Conservation (phyloP, 805 yeast species). For the Pichia thaimueangensis region DNA sequence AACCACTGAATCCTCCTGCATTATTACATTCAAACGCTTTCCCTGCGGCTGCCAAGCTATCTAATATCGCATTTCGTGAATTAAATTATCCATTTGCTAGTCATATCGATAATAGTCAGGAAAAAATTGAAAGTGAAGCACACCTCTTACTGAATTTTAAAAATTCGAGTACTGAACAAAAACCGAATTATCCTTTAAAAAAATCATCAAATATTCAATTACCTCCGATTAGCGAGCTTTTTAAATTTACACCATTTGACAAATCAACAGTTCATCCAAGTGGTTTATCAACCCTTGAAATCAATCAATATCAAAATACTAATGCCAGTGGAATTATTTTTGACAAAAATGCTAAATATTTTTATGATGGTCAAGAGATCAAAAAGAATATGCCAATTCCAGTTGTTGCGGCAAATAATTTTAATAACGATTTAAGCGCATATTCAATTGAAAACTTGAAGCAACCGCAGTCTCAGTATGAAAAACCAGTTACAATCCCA, state of each 20-base stretch:
- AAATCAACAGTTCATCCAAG: slow-evolving; percentile 17
- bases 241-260: slow-evolving; percentile 15
- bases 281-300: slow-evolving; percentile 12
- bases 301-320: slow-evolving; percentile 8
- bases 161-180: slow-evolving; percentile 15
- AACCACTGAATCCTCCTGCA: slow-evolving; percentile 1
- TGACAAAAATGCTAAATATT: slow-evolving; percentile 5
- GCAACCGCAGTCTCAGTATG: neutral
- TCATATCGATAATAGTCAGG: neutral
- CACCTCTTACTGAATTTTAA: neutral
- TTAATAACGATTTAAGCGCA: neutral
- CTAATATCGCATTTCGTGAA: slow-evolving; percentile 19
- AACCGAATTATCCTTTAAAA: slow-evolving; percentile 11
- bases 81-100: slow-evolving; percentile 8
- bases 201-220: slow-evolving; percentile 15
- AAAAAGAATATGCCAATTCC: neutral
- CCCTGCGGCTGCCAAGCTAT: slow-evolving; percentile 17
- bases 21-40: slow-evolving; percentile 6
- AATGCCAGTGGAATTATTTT: slow-evolving; percentile 7
- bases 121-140: slow-evolving; percentile 2
- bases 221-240: slow-evolving; percentile 19
- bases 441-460: neutral
- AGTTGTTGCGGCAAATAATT: neutral
- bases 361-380: slow-evolving; percentile 9
- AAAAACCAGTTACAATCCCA: neutral